phyloP scores from a whole-genome alignment of 192 early-diverging fungal species.

The Backusella mclennaniae region DNA sequence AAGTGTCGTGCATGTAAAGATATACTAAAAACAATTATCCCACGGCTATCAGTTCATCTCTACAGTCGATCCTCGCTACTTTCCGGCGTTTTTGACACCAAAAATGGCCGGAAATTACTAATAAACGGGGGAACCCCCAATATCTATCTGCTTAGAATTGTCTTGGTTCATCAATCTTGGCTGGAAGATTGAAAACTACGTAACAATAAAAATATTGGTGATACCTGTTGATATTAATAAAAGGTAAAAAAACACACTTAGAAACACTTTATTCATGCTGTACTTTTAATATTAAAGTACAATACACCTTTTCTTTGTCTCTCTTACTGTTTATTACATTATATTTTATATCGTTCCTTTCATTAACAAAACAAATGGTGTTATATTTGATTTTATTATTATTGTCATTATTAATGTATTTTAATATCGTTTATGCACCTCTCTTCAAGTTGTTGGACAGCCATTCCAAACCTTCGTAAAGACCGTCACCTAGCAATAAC shows the following conservation, averaged over 20 bases:
- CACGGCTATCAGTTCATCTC: too few relatives aligned
- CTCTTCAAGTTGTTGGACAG: constrained; percentile 66
- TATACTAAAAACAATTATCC: too few relatives aligned
- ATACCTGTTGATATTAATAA: not conserved
- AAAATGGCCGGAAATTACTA: too few relatives aligned
- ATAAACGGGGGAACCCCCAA: too few relatives aligned
- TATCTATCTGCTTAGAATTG: too few relatives aligned
- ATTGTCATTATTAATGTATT: constrained; percentile 8
- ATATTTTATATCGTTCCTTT: not conserved
- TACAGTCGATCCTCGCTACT: too few relatives aligned
- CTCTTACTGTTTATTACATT: not conserved
- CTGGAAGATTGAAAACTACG: not conserved
- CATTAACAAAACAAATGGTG: not conserved
- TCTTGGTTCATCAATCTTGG: too few relatives aligned
- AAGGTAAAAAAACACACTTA: not conserved
- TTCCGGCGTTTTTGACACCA: too few relatives aligned
- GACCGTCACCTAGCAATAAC: constrained; percentile 72
- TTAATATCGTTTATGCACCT: not conserved
- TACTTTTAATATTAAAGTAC: not conserved
- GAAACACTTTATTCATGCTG: not conserved
- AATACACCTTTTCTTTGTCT: not conserved
- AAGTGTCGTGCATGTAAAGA: too few relatives aligned
- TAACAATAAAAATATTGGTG: not conserved
- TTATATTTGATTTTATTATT: not conserved
- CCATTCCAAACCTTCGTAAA: constrained; percentile 97